phyloP scores from a whole-genome alignment of 116 monocot species.

The Posidonia oceanica region DNA sequence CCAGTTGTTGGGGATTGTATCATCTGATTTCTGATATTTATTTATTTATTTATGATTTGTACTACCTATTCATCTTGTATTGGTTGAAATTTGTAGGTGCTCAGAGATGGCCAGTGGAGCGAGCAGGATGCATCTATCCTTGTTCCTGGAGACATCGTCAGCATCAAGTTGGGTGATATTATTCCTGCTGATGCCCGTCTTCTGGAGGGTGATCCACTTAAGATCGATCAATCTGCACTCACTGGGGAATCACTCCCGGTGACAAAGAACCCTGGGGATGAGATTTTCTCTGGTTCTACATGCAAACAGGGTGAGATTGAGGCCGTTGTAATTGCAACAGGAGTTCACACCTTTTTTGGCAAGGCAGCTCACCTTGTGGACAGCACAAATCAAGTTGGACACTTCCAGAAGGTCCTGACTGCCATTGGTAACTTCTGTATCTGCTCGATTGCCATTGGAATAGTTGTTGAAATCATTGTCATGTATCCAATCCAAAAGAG shows the following conservation, averaged over 20 bases:
- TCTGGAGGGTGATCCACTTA: slow-evolving; percentile 40
- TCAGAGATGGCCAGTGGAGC: slow-evolving; percentile 21
- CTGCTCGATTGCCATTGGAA: slow-evolving; percentile 31
- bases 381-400: slow-evolving; percentile 23
- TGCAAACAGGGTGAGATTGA: slow-evolving; percentile 53
- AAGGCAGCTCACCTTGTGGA: slow-evolving; percentile 35
- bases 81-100: not conserved
- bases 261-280: slow-evolving; percentile 36
- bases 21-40: not conserved
- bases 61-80: not conserved
- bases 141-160: slow-evolving; percentile 35
- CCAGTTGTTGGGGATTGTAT: not conserved
- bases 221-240: slow-evolving; percentile 42
- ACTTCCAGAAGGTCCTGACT: slow-evolving; percentile 46
- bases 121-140: slow-evolving; percentile 31
- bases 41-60: not conserved
- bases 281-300: slow-evolving; percentile 46
- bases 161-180: slow-evolving; percentile 37
- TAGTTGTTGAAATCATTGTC: slow-evolving; percentile 33
- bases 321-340: slow-evolving; percentile 44
- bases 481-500: slow-evolving; percentile 32
- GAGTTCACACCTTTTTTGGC: slow-evolving; percentile 58
- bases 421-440: slow-evolving; percentile 47
- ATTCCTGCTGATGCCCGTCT: slow-evolving; percentile 35
- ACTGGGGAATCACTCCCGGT: slow-evolving; percentile 51